phyloP scores from a whole-genome alignment of 164 flowering plant species.

The Vitis amurensis region DNA sequence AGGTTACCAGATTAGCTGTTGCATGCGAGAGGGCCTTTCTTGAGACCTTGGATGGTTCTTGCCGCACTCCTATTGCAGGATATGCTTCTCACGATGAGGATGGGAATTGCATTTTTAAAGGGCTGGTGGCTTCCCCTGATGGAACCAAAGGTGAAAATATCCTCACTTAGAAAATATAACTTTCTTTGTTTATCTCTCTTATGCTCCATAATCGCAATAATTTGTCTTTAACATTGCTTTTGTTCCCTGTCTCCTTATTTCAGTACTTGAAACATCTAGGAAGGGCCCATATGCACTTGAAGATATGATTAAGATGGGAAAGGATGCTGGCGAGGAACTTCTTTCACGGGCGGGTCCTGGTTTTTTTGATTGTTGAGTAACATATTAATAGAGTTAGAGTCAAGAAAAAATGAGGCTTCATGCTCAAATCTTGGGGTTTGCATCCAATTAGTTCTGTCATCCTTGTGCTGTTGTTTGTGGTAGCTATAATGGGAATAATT shows the following conservation, averaged over 20 bases:
- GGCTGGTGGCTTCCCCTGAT: conserved; percentile 96
- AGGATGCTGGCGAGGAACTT: conserved; percentile 93
- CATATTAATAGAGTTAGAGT: background rate
- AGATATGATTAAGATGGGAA: conserved; percentile 88
- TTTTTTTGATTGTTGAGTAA: conserved; percentile 54
- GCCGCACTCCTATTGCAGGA: conserved; percentile 98
- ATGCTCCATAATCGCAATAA: background rate
- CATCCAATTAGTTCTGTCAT: too few relatives aligned
- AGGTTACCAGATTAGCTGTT: conserved; percentile 92
- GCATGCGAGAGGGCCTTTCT: conserved; percentile 95
- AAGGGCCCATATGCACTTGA: conserved; percentile 64
- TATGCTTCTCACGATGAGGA: conserved; percentile 68
- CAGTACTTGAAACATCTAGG: conserved; percentile 93
- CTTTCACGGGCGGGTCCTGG: conserved; percentile 77
- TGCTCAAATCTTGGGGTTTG: too few relatives aligned
- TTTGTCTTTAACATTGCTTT: background rate
- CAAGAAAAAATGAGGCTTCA: background rate
- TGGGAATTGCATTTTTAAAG: conserved; percentile 81
- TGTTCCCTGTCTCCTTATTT: conserved; percentile 11
- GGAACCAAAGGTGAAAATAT: conserved; percentile 69
- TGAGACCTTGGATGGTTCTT: conserved; percentile 84
- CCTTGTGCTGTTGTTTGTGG: too few relatives aligned
- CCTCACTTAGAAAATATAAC: background rate
- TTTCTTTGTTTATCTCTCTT: background rate
- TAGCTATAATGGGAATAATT: too few relatives aligned